Evolutionary conservation across 108 stramenopile genomes (phyloP), one percentile per base, ranked within the genome.

Genomic region (Nitzschia palea): DNA sequence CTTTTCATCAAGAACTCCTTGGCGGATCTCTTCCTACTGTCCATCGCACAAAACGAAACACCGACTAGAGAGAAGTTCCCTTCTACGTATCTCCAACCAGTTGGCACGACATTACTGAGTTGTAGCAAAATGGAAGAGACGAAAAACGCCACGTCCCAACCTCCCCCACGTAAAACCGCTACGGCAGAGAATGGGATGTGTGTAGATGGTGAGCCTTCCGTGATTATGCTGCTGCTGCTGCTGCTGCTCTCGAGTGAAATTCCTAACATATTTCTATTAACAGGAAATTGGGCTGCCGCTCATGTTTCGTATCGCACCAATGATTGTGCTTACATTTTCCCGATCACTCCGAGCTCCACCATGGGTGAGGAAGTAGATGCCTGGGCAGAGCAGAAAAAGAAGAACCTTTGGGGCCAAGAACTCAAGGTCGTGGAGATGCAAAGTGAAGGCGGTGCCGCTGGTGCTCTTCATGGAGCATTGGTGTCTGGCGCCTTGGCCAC

Each of bases 361-460:
- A 85, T 85, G 80, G 84, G 84, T 33, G 84, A 85, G 60, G 79
- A 77, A 37, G 84, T 82, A 3, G 84, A 85, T 55, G 80, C 76
- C 31, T 85, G 84, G 84, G 63, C 84, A 10, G 67, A 73, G 15
- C 63, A 74, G 15, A 44, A 71, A 27, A 82, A 77, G 61, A 78
- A 79, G 52, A 85, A 85, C 65, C 50, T 85, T 3, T 85, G 80
- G 80, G 74, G 66, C 17, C 84, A 85, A 57, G 79, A 85, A 52
- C 67, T 85, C 43, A 77, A 74, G 55, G 84, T 85, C 12, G 53
- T 79, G 12, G 84, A 85, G 35, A 81, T 85, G 84, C 84, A 85
- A 56, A 67, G 67, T 67, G 82, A 83, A 57, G 83, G 60, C n/a
- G 84, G 84, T 2, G 84, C 84, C 10, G 84, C 84, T 5, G 84